Base-by-base conservation (phyloP, 306 rosid genomes). In the Vigna angularis region DNA sequence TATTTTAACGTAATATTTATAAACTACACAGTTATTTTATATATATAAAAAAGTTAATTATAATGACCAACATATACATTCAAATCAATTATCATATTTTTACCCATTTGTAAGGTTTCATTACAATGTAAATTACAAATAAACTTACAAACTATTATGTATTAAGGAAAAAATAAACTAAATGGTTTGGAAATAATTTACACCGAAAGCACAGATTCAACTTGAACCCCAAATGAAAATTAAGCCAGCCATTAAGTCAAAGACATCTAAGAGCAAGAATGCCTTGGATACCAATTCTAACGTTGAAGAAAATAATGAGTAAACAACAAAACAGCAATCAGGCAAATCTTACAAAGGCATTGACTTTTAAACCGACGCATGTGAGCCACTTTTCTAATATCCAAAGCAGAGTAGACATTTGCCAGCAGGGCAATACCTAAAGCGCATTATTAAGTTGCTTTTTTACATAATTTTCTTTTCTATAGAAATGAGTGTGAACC, bases 271-370 rank as follows among this genome's bases (percentile, higher is more conserved):
- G 10, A 16, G 24, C 57, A 6, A 17, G 11, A 66, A 70, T 64
- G 55, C 83, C 82, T 81, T 62, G 83, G 88, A 87, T 85, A 32
- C 88, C 70, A 14, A 49, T 49, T 80, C 52, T 20, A 68, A 51
- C 70, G 28, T 65, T 64, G 22, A 40, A 62, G 66, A 70, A 74
- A 65, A 73, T 36, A 57, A 59, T 1, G 38, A 82, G 11, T 49
- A 83, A 77, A 28, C 57, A 48, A 14, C 17, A 61, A 42, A 42
- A 57, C 49, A 38, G 22, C 61, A 49, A 64, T 59, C 1, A 72
- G 32, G 72, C 63, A 47, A 20, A 22, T 34, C 66, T 20, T 74
- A 77, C 81, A 84, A 72, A 67, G 17, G 32, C 66, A 32, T 65
- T 64, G 73, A 85, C 82, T 66, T 81, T 78, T n/a, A 50, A 70